Evolutionary conservation across 1,284 basidiomycete species (phyloP).

Genomic region (Microbotryomycetes sp.): DNA sequence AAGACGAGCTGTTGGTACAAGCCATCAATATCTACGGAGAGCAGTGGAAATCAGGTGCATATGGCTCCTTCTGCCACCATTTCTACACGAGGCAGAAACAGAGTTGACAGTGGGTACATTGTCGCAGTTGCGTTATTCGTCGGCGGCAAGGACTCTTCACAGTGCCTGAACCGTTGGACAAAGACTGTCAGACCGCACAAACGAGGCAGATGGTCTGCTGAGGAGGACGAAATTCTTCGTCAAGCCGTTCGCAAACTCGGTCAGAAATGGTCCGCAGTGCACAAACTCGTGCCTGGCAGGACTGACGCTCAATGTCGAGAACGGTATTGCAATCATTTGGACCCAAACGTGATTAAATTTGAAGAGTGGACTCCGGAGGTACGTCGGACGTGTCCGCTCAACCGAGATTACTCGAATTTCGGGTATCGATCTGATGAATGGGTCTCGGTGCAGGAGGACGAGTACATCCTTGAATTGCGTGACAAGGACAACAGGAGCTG

Average conservation of each 20-base stretch:
- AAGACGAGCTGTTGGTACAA: conserved; percentile 27
- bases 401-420: background rate
- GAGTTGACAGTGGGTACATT: background rate
- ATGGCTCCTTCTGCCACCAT: background rate
- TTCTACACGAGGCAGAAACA: background rate
- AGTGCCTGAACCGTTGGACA: conserved; percentile 31
- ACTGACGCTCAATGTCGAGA: conserved; percentile 67
- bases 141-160: conserved; percentile 17
- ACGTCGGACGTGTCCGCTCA: background rate
- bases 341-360: conserved; percentile 8
- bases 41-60: conserved; percentile 32
- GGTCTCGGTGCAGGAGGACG: conserved; percentile 19
- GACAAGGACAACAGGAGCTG: conserved; percentile 21
- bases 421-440: background rate
- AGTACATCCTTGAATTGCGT: conserved; percentile 8
- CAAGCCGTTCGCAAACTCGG: conserved; percentile 62
- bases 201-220: conserved; percentile 49
- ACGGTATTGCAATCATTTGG: conserved; percentile 62
- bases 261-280: conserved; percentile 70
- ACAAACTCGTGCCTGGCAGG: conserved; percentile 58
- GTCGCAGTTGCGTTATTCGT: conserved; percentile 13
- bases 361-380: conserved; percentile 31
- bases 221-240: conserved; percentile 59
- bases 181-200: conserved; percentile 20
- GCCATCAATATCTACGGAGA: conserved; percentile 24